These are phyloP conservation scores for Diversispora epigaea DNA, from an alignment of 192 early-diverging fungal species.

Conservation along the genomic window DNA sequence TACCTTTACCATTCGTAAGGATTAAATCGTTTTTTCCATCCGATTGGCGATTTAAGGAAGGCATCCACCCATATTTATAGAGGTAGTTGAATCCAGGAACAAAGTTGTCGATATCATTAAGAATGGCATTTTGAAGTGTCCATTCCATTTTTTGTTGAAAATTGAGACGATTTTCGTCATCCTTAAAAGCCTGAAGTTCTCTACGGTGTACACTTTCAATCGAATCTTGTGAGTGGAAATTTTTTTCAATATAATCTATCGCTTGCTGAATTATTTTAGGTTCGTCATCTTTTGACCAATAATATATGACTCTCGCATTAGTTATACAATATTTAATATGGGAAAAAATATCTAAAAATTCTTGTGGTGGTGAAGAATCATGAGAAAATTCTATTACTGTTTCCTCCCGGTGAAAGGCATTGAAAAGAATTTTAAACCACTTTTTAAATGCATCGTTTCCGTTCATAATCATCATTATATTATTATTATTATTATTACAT, in stretches of 20 bases:
- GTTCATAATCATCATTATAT: too few relatives aligned
- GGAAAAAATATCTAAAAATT: neutral
- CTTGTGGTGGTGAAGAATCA: neutral
- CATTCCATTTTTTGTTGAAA: neutral
- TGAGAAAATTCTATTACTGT: neutral
- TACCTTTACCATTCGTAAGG: neutral
- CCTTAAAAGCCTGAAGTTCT: neutral
- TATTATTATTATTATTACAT: too few relatives aligned
- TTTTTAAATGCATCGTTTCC: neutral
- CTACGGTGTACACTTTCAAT: neutral
- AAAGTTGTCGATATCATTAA: neutral
- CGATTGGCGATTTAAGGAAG: neutral
- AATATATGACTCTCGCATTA: neutral
- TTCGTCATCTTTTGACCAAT: neutral
- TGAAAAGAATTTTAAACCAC: neutral
- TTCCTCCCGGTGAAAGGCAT: neutral
- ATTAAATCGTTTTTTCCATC: neutral
- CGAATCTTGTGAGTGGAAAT: neutral
- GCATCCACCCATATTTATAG: neutral
- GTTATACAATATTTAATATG: neutral
- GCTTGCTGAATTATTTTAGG: neutral
- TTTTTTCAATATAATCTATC: neutral
- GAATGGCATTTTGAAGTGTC: neutral
- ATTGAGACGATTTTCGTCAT: neutral
- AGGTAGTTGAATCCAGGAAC: neutral